Conservation (phyloP, 176 grass and related monocot genomes). For the Musa schizocarpa region DNA sequence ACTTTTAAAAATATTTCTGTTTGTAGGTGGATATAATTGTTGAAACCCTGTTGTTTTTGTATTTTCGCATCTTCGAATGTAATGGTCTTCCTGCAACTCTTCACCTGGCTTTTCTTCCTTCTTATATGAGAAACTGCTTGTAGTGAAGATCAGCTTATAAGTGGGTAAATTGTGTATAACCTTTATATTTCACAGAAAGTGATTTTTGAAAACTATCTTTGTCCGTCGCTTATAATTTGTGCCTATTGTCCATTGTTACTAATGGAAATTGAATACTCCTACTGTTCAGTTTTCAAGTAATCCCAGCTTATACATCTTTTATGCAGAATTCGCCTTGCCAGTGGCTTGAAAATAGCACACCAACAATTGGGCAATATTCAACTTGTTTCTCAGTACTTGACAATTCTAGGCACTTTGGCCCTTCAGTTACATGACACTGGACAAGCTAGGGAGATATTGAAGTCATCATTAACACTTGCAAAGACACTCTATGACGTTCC, state of each 20-base stretch:
- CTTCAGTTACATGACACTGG: slow-evolving; percentile 80
- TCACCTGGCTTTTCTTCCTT: background rate
- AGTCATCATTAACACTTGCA: slow-evolving; percentile 83
- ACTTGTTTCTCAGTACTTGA: slow-evolving; percentile 96
- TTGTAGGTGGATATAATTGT: too few species aligned
- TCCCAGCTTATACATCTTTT: background rate
- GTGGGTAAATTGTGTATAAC: background rate
- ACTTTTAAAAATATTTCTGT: too few species aligned
- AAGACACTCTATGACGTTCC: slow-evolving; percentile 97
- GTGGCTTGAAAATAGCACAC: slow-evolving; percentile 96
- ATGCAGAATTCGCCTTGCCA: slow-evolving; percentile 80
- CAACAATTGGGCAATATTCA: slow-evolving; percentile 96
- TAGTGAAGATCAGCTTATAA: background rate
- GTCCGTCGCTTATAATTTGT: background rate
- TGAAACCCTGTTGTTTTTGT: too few species aligned
- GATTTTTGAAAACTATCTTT: background rate
- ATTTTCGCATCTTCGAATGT: background rate
- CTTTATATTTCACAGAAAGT: background rate
- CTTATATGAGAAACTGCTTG: background rate
- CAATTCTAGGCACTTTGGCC: slow-evolving; percentile 82
- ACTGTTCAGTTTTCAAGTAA: background rate
- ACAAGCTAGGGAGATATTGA: slow-evolving; percentile 93
- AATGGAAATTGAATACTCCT: background rate
- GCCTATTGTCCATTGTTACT: background rate
- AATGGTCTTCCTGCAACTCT: background rate